Percentiles rank a stretch among this genome's conserved stretches.
These are phyloP conservation scores for Gaeumannomyces sp. DNA, from an alignment of 2,329 filamentous ascomycete genomes.

Conservation along the genomic window DNA sequence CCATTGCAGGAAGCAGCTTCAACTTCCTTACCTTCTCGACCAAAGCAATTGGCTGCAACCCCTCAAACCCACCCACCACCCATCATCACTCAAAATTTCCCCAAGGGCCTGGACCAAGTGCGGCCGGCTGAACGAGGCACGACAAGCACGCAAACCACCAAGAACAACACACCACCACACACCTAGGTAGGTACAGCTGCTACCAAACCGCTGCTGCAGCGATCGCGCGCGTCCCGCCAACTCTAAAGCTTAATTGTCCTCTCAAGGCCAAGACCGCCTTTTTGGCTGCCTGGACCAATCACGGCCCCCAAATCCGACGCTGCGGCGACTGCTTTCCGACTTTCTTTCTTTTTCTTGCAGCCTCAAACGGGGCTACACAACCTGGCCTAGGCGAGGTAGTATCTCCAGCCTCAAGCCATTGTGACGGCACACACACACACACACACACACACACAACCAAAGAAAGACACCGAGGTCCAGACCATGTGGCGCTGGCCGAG, in stretches of 20 bases:
- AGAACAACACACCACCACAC: too few species aligned
- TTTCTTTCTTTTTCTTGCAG: neutral
- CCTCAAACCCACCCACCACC: neutral
- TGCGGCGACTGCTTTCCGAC: neutral
- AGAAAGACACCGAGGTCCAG: neutral
- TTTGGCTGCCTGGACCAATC: conserved; percentile 3
- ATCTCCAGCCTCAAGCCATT: too few species aligned
- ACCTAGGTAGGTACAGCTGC: too few species aligned
- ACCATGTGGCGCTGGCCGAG: neutral
- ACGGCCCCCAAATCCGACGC: neutral
- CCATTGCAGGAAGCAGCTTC: neutral
- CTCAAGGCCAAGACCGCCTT: conserved; percentile 12
- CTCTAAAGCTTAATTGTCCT: conserved; percentile 12
- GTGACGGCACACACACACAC: too few species aligned
- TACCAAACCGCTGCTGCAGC: neutral
- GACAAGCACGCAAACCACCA: too few species aligned
- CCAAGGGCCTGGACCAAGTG: neutral
- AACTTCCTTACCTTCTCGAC: too few species aligned
- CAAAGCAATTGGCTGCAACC: neutral
- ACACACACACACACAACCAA: too few species aligned
- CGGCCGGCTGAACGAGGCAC: too few species aligned
- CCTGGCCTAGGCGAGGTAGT: too few species aligned
- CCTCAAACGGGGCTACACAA: neutral
- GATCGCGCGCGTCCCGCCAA: neutral
- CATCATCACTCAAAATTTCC: too few species aligned